Evolutionary conservation across 371 early-diverging fungal species (phyloP).

Genomic region (Saksenaea vasiformis): DNA sequence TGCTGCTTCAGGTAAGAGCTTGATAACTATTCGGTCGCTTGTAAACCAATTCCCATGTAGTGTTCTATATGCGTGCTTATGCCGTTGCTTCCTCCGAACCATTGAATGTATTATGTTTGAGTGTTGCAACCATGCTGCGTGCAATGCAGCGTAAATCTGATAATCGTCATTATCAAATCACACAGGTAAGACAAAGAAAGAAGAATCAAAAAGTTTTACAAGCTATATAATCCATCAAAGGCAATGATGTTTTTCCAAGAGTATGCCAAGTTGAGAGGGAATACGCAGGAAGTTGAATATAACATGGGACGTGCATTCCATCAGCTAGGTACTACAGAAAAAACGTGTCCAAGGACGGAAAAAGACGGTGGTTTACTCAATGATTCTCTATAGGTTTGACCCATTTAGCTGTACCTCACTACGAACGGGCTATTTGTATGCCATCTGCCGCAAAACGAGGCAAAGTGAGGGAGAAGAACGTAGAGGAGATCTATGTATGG

Average conservation of each 20-base stretch:
- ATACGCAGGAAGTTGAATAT: slow-evolving; percentile 77
- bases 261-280: slow-evolving; percentile 58
- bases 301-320: slow-evolving; percentile 90
- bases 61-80: slow-evolving; percentile 63
- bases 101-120: slow-evolving; percentile 64
- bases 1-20: slow-evolving; percentile 58
- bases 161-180: slow-evolving; percentile 70
- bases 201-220: background rate
- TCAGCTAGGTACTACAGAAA: slow-evolving; percentile 52
- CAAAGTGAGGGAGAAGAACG: slow-evolving; percentile 10
- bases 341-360: background rate
- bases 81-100: slow-evolving; percentile 64
- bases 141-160: slow-evolving; percentile 69
- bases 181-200: slow-evolving; percentile 44
- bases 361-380: background rate
- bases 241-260: slow-evolving; percentile 72
- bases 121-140: slow-evolving; percentile 62
- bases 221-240: slow-evolving; percentile 16
- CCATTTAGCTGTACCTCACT: slow-evolving; percentile 82
- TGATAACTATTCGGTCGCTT: background rate
- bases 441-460: slow-evolving; percentile 41
- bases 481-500: slow-evolving; percentile 33
- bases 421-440: slow-evolving; percentile 69
- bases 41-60: slow-evolving; percentile 30
- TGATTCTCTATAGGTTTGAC: slow-evolving; percentile 51